Evolutionary conservation across 164 flowering plant species (phyloP).

Genomic region (Vitis riparia): DNA sequence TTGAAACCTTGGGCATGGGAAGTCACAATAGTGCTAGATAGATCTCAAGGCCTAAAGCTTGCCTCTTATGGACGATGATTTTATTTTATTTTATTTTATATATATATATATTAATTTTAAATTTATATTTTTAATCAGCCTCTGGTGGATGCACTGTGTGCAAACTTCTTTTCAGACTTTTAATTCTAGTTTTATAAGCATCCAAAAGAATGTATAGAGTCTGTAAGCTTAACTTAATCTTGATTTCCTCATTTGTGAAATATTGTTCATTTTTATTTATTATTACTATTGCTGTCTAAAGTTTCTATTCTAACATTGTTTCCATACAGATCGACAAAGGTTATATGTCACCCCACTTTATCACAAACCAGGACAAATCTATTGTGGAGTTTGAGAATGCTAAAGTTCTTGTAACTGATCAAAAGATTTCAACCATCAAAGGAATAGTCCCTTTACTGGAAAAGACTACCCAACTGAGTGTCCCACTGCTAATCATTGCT

Average conservation of each 20-base stretch:
- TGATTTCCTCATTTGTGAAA: neutral
- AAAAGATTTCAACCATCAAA: constrained; percentile 56
- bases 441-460: constrained; percentile 79
- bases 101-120: no score
- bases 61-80: no score
- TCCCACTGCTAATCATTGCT: constrained; percentile 80
- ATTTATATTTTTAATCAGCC: no score
- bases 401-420: constrained; percentile 83
- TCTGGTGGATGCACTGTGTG: no score
- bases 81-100: no score
- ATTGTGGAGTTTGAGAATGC: constrained; percentile 82
- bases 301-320: constrained; percentile 17
- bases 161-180: no score
- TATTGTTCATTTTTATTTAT: constrained; percentile 1
- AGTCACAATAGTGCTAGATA: no score
- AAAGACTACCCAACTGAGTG: constrained; percentile 78
- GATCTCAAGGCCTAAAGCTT: no score
- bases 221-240: neutral
- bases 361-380: constrained; percentile 68
- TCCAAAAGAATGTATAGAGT: no score
- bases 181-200: no score
- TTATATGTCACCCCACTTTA: constrained; percentile 77
- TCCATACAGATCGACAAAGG: constrained; percentile 83
- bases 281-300: constrained; percentile 8
- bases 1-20: no score